A percentile compares a stretch with the other conserved stretches of the same genome.
These are phyloP conservation scores for Torulaspora globosa DNA, from an alignment of 1,139 yeast genomes.

Conservation along the genomic window DNA sequence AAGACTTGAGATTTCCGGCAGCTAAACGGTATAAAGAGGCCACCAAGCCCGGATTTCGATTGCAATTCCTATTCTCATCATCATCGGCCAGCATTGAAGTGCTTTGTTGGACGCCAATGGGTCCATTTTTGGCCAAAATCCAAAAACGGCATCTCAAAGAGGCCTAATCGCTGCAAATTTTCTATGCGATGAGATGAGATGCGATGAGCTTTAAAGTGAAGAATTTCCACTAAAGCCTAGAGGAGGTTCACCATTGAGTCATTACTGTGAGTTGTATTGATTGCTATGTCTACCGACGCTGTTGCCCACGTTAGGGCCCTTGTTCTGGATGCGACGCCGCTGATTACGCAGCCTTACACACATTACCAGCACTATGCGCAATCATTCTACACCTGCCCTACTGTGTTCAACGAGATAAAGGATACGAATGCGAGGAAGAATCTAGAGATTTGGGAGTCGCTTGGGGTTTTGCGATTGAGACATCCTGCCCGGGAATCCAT, in stretches of 20 bases:
- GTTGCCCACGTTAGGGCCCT: slow-evolving; percentile 47
- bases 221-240: background rate
- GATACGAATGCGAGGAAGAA: slow-evolving; percentile 84
- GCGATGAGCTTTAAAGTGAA: slow-evolving; percentile 5
- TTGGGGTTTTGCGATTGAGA: slow-evolving; percentile 49
- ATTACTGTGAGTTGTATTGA: background rate
- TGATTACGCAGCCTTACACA: slow-evolving; percentile 80
- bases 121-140: background rate
- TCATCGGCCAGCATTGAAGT: background rate
- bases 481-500: slow-evolving; percentile 71
- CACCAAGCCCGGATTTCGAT: background rate
- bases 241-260: background rate
- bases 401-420: slow-evolving; percentile 78
- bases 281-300: slow-evolving; percentile 16
- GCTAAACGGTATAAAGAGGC: no score
- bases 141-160: background rate
- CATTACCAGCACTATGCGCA: slow-evolving; percentile 66
- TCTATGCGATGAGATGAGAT: slow-evolving; percentile 7
- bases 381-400: slow-evolving; percentile 81
- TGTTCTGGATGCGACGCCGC: slow-evolving; percentile 91
- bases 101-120: background rate
- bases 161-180: slow-evolving; percentile 2
- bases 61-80: background rate
- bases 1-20: background rate
- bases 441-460: slow-evolving; percentile 70